Evolutionary conservation across 2,329 filamentous ascomycete genomes (phyloP).

Genomic region (Epichloe amarillans): DNA sequence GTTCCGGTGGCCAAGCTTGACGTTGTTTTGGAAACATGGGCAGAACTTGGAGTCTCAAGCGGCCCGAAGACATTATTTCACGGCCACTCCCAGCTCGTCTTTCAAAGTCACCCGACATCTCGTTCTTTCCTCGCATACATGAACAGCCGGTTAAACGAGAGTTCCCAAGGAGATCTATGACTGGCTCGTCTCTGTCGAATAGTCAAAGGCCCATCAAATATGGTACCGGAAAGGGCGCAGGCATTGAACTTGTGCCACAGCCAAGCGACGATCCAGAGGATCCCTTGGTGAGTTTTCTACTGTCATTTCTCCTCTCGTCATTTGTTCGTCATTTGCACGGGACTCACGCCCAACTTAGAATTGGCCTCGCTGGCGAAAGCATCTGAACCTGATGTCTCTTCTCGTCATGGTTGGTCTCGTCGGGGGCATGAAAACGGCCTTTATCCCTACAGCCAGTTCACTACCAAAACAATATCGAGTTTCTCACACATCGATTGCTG

Average conservation of each 20-base stretch:
- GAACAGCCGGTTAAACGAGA: neutral
- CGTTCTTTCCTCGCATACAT: neutral
- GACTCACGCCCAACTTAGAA: conserved; percentile 25
- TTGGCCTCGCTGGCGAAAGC: conserved; percentile 42
- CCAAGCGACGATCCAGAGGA: conserved; percentile 41
- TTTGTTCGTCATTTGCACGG: neutral
- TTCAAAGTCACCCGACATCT: neutral
- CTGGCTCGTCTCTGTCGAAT: conserved; percentile 6
- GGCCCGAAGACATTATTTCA: conserved; percentile 3
- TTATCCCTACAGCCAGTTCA: conserved; percentile 32
- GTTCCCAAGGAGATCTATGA: conserved; percentile 5
- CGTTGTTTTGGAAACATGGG: neutral
- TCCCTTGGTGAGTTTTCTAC: conserved; percentile 32
- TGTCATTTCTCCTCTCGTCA: neutral
- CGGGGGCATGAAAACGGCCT: conserved; percentile 40
- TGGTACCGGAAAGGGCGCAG: conserved; percentile 27
- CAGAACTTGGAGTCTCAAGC: neutral
- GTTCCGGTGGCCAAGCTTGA: neutral
- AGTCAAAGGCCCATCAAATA: conserved; percentile 30
- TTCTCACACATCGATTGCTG: conserved; percentile 33
- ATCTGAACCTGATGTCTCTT: conserved; percentile 32
- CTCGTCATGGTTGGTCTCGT: conserved; percentile 32
- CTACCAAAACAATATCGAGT: conserved; percentile 29
- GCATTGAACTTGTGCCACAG: conserved; percentile 37
- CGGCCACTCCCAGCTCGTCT: conserved; percentile 1